Evolutionary conservation across 306 rosid species (phyloP), one percentile per base, ranked within the genome.

Genomic region (Malus sieversii): DNA sequence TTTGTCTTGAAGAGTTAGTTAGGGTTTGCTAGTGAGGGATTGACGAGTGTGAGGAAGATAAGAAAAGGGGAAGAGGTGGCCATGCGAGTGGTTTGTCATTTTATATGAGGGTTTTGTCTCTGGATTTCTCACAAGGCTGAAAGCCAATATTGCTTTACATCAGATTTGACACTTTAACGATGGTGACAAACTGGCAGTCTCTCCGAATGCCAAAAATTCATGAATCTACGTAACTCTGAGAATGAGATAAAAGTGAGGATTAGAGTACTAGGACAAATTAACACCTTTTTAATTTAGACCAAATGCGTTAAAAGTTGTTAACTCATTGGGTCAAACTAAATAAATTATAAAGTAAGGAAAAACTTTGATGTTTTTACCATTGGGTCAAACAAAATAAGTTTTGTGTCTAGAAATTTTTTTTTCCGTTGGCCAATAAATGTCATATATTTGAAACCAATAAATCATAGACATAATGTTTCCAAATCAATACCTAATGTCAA

Each of bases 1-100:
- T 16, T 33, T 51, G 66, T 30, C 14, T 57, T 55, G 29, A 55
- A 58, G 77, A 61, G 74, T 66, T 77, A 57, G 79, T 76, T 73
- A 45, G 55, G 74, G 79, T 77, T 74, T 64, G 55, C 29, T 42
- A 70, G 78, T 27, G 29, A 18, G 38, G 44, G 53, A 57, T 22
- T 10, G 55, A 71, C 45, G 45, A 44, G 66, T 76, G 57, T 42
- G 74, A 12, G 66, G 23, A 27, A 75, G 55, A 68, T 46, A 58
- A 48, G 42, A 48, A 32, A 60, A 11, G 13, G 68, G 35, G 38
- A 62, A n/a, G 30, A 62, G 23, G 35, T 66, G 46, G 51, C 32
- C 82, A 46, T 66, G 73, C 27, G 32, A 0, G 42, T 30, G 14
- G 63, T n/a, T 58, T 25, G 30, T 77, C 79, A 4, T 80, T 74